Evolutionary conservation across 1,139 yeast genomes (phyloP).

Genomic region (Saccharomyces hybrid): DNA sequence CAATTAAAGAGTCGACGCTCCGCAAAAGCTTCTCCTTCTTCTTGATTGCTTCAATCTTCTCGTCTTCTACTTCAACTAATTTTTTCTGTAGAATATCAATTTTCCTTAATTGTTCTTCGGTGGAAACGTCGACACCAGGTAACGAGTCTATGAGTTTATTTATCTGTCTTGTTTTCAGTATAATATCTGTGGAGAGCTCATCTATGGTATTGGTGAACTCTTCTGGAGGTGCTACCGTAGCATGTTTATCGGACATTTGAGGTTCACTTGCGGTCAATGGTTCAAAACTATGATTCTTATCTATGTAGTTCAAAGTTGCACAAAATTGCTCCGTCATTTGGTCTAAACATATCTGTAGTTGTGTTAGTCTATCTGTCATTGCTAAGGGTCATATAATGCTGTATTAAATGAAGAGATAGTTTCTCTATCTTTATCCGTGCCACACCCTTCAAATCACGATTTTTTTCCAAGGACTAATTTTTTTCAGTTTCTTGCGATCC

Average conservation of each 20-base stretch:
- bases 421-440: not conserved
- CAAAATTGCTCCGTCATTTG: slow-evolving; percentile 88
- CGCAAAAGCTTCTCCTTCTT: slow-evolving; percentile 59
- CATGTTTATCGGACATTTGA: slow-evolving; percentile 43
- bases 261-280: slow-evolving; percentile 43
- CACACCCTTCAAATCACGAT: not conserved
- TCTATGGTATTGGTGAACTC: slow-evolving; percentile 54
- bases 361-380: slow-evolving; percentile 77
- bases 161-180: slow-evolving; percentile 79
- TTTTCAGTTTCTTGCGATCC: not conserved
- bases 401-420: not conserved
- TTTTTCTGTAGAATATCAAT: slow-evolving; percentile 61
- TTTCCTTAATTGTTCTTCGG: slow-evolving; percentile 58
- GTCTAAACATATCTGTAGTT: slow-evolving; percentile 84
- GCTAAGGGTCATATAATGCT: not conserved
- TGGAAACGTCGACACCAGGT: slow-evolving; percentile 89
- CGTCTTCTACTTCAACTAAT: slow-evolving; percentile 52
- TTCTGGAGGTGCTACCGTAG: slow-evolving; percentile 37
- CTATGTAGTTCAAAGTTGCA: slow-evolving; percentile 82
- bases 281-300: slow-evolving; percentile 56
- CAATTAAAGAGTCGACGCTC: slow-evolving; percentile 63
- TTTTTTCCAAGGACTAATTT: not conserved
- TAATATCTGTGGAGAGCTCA: slow-evolving; percentile 75
- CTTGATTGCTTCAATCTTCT: slow-evolving; percentile 49
- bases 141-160: slow-evolving; percentile 77